Conservation (phyloP, 768 basidiomycete species). For the Collybia sp. region DNA sequence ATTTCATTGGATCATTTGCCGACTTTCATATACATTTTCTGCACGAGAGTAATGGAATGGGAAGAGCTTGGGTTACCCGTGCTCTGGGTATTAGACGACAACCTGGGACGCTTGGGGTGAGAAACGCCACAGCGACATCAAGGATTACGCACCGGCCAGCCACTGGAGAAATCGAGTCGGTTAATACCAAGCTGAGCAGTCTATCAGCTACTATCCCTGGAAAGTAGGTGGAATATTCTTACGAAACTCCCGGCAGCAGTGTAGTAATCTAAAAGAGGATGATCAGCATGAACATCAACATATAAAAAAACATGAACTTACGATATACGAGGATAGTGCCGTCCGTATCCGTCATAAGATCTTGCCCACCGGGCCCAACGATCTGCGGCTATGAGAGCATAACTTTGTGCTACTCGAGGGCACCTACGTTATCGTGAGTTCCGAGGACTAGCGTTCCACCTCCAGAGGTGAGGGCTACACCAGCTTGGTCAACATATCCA, state of each 20-base stretch:
- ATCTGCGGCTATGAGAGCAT: slow-evolving; percentile 23
- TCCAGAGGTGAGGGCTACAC: slow-evolving; percentile 38
- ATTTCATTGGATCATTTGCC: too few species aligned
- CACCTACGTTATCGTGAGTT: slow-evolving; percentile 35
- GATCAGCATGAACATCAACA: not conserved
- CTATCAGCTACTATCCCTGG: not conserved
- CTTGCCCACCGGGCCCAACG: slow-evolving; percentile 52
- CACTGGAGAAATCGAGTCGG: slow-evolving; percentile 41
- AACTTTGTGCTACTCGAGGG: not conserved
- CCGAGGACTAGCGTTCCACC: slow-evolving; percentile 49
- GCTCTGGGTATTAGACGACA: too few species aligned
- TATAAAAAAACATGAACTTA: slow-evolving; percentile 18
- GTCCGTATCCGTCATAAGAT: slow-evolving; percentile 38
- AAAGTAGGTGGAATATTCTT: slow-evolving; percentile 11
- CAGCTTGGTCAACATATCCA: slow-evolving; percentile 41
- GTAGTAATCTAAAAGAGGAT: slow-evolving; percentile 40
- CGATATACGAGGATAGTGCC: slow-evolving; percentile 46
- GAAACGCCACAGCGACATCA: too few species aligned
- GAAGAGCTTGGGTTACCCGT: too few species aligned
- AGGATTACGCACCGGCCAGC: slow-evolving; percentile 37
- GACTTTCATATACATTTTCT: too few species aligned
- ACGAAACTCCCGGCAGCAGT: slow-evolving; percentile 40
- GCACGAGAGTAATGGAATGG: too few species aligned
- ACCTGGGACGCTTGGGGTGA: too few species aligned
- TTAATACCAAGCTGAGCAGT: slow-evolving; percentile 38